Evolutionary conservation across 495 filamentous ascomycete species (phyloP), one percentile per base, ranked within the genome.

Genomic region (Melanomma pulvis-pyrius): DNA sequence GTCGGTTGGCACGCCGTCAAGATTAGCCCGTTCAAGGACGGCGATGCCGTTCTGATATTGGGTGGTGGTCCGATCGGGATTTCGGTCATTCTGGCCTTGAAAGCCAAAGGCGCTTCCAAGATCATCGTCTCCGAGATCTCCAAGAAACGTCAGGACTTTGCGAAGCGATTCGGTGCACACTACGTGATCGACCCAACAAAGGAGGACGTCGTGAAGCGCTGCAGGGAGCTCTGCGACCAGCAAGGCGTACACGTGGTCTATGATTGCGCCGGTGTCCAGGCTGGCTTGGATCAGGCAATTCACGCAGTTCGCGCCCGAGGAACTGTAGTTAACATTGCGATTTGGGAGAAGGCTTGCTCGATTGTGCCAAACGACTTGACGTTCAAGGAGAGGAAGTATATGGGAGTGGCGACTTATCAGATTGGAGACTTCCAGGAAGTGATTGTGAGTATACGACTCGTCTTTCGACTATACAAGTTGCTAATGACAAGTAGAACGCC

Each of bases 1-100:
- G 87, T 89, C 4, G 87, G 80, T 57, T 89, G 86, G 86, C 86
- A 89, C 72, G 85, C 85, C n/a, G 82, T 89, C 44, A 82, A 81
- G 19, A 72, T 79, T 47, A 82, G 79, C 17, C 78, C 81, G 0
- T 78, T 86, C 68, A 80, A 86, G 58, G 61, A 72, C 17, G 76
- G 77, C n/a, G 77, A 84, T 55, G 76, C 77, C 2, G 80, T 80
- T 2, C 71, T 89, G 19, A 75, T 90, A 25, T 70, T 88, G 9
- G 87, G 87, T 21, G 85, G 81, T 2, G 87, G 86, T 0, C 86
- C 87, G 0, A 86, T 90, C 46, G 86, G 87, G 6, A 76, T 89
- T n/a, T 77, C 81, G 6, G 78, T 88, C 24, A 78, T 88, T n/a
- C 84, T 84, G 59, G 80, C 81, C 0, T 78, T 90, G 3, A 79